These are phyloP conservation scores for Fusarium metavorans DNA, from an alignment of 2,329 filamentous ascomycete species.

Conservation along the genomic window DNA sequence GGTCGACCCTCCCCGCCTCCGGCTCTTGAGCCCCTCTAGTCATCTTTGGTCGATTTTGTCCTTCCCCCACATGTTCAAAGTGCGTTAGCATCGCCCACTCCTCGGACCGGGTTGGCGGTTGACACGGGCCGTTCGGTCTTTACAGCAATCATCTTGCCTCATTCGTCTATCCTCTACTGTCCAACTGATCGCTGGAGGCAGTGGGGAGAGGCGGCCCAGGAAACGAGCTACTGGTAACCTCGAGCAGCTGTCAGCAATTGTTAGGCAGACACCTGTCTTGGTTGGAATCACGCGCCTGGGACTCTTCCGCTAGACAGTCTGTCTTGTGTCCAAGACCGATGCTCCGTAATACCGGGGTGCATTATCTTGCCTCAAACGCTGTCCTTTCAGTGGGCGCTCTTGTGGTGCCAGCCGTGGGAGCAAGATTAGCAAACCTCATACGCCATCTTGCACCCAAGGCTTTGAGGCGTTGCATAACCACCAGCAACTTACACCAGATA, in stretches of 20 bases:
- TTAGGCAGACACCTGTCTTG: constrained; percentile 1
- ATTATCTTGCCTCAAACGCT: constrained; percentile 1
- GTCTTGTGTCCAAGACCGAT: background rate
- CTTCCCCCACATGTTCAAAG: constrained; percentile 11
- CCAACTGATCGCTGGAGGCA: background rate
- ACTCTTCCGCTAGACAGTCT: background rate
- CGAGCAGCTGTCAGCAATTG: background rate
- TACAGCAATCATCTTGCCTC: background rate
- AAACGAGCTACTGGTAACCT: background rate
- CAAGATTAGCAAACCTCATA: background rate
- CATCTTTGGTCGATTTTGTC: background rate
- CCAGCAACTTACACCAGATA: background rate
- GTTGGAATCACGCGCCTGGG: background rate
- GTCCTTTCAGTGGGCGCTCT: background rate
- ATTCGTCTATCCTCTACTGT: background rate
- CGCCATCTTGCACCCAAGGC: background rate
- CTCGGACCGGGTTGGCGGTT: constrained; percentile 9
- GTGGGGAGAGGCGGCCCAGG: constrained; percentile 3
- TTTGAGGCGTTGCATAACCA: background rate
- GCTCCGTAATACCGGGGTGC: constrained; percentile 5
- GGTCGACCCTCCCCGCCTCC: constrained; percentile 7
- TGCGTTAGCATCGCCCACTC: background rate
- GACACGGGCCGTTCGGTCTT: constrained; percentile 15
- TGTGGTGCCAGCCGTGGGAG: background rate
- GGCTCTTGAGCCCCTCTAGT: background rate